phyloP scores from a whole-genome alignment of 371 early-diverging fungal species.

The Apophysomyces ossiformis region DNA sequence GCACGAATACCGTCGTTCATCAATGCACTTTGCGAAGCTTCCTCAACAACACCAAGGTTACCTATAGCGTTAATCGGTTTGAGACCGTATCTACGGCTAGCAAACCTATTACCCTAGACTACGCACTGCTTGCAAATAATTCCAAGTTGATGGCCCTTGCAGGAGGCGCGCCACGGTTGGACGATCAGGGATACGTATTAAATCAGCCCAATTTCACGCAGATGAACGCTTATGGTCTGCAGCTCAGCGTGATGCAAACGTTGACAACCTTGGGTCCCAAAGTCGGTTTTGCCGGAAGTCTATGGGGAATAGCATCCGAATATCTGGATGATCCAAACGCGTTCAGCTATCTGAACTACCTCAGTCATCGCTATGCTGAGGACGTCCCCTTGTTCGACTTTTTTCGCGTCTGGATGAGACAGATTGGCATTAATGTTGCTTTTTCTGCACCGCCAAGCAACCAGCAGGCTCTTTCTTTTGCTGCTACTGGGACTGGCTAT shows the following conservation, averaged over 20 bases:
- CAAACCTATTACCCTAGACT: constrained; percentile 12
- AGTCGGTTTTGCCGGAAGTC: neutral
- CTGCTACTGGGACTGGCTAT: neutral
- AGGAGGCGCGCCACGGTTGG: no score
- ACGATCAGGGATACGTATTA: no score
- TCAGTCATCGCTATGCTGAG: no score
- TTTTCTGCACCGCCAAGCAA: constrained; percentile 4
- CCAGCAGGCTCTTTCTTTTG: neutral
- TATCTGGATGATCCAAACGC: no score
- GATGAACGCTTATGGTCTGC: constrained; percentile 19
- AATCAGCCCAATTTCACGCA: constrained; percentile 1
- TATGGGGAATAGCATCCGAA: neutral
- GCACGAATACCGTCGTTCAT: neutral
- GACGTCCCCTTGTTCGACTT: neutral
- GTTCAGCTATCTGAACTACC: no score
- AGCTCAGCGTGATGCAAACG: constrained; percentile 9
- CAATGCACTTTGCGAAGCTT: constrained; percentile 17
- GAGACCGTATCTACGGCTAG: neutral
- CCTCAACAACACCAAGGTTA: constrained; percentile 11
- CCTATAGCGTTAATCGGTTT: neutral
- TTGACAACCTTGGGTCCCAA: neutral
- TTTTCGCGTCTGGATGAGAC: neutral
- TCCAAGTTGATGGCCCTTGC: constrained; percentile 8
- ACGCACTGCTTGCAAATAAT: constrained; percentile 11
- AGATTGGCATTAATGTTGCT: constrained; percentile 11